Base-by-base conservation (phyloP, 2,329 filamentous ascomycete genomes). In the Helminthosporium solani region DNA sequence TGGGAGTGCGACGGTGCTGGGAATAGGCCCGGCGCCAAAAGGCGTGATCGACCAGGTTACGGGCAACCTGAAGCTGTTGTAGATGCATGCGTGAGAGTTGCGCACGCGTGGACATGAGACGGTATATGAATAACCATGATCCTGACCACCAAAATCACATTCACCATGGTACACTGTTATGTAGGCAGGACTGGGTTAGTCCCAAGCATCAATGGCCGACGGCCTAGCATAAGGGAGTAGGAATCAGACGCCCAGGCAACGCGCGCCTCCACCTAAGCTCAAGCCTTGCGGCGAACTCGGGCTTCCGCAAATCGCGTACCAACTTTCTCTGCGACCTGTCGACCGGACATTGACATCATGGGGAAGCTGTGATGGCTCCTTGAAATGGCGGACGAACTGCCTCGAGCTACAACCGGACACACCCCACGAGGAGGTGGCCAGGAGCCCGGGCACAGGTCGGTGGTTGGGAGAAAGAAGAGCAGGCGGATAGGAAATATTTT, bases 301-400 rank as follows among this genome's bases (percentile, higher is more conserved):
- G 82, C 79, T 78, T 67, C 63, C 65, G 65, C 61, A 65, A n/a
- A 38, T 21, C 18, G 63, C 75, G 70, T 73, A 72, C 76, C 75
- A 71, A 77, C 77, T 94, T 81, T 66, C 72, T 96, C 86, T 95
- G 72, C 88, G 86, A 94, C 85, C 88, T 94, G 90, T 95, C 89
- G 87, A 90, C 88, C 84, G 86, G 87, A 91, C 78, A 89, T 87
- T 84, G 80, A 87, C 86, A 90, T 83, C 87, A 90, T 84, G 72
- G 64, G 36, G 14, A 66, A 60, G 66, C 28, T 37, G 56, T 84
- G 86, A 84, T 85, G 90, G 87, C 87, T 85, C 89, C 70, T 63
- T 69, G 54, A 6, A n/a, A 54, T 75, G 44, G 81, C 83, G 64
- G 89, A 88, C 87, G 88, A 92, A 83, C 84, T 92, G 88, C 83